Base-by-base conservation (phyloP, 352 stramenopile species). In the Globisporangium camurandrum region DNA sequence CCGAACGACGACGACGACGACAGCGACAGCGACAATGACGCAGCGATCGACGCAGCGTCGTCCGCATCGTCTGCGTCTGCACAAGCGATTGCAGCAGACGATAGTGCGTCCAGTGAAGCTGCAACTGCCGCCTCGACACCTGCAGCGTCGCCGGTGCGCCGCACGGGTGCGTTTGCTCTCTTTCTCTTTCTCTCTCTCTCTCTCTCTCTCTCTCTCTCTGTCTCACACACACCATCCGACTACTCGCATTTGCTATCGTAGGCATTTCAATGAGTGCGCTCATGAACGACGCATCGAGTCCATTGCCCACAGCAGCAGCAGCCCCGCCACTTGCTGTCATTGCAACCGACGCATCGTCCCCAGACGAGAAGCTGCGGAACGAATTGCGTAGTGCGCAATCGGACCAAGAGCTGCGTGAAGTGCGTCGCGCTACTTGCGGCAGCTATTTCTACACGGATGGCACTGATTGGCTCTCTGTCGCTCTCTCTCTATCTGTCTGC, bases 241-340 rank as follows among this genome's bases (percentile, higher is more conserved):
- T 39, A 4, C 1, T 8, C 8, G 33, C 10, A 1, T 39, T 33
- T n/a, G 11, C 27, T 42, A n/a, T n/a, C n/a, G 31, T 20, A 31
- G 63, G 54, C 5, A 51, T 85, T n/a, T 80, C 74, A 9, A 80
- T 86, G 55, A 64, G 81, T 36, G 69, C 72, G 26, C 51, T 84
- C 16, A 71, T 84, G 62, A 78, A 76, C 49, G 51, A 67, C 20
- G 63, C 65, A 9, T 59, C 74, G 9, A 62, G 50, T n/a, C n/a
- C 36, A 20, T 36, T 38, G 31, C 14, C 41, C 4, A 61, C 41
- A 14, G 46, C n/a, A n/a, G n/a, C n/a, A n/a, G n/a, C n/a, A n/a
- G n/a, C n/a, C n/a, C n/a, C n/a, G n/a, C n/a, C n/a, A n/a, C n/a
- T n/a, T n/a, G n/a, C n/a, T n/a, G n/a, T n/a, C n/a, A n/a, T n/a